A percentile compares a stretch with the other conserved stretches of the same genome.
Conservation (phyloP, 805 yeast species). For the Soucietia sequanensis region DNA sequence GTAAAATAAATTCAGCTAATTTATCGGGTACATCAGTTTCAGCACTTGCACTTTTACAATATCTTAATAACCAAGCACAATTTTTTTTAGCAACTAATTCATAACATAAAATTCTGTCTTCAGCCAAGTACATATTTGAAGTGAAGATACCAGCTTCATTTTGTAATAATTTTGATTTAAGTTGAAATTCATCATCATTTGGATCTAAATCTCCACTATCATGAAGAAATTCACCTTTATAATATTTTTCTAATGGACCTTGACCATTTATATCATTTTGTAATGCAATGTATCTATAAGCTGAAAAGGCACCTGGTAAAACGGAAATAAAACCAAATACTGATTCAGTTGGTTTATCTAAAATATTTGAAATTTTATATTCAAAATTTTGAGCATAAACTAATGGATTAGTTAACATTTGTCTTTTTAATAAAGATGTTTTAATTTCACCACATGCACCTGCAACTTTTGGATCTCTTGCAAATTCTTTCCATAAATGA, state of each 20-base stretch:
- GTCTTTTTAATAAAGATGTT: constrained; percentile 49
- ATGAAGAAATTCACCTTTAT: constrained; percentile 61
- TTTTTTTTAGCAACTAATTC: constrained; percentile 60
- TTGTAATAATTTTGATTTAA: constrained; percentile 33
- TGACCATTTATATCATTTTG: constrained; percentile 51
- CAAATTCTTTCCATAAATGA: constrained; percentile 63
- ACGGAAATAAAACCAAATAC: constrained; percentile 64
- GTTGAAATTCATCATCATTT: constrained; percentile 48
- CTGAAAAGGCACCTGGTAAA: constrained; percentile 69
- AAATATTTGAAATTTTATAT: constrained; percentile 63
- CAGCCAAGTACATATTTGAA: constrained; percentile 69
- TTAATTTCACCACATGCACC: constrained; percentile 76
- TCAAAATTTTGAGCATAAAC: constrained; percentile 68
- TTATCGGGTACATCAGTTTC: constrained; percentile 69
- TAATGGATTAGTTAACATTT: constrained; percentile 54
- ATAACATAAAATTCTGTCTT: constrained; percentile 65
- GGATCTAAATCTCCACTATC: constrained; percentile 60
- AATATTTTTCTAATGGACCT: constrained; percentile 64
- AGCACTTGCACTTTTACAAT: constrained; percentile 61
- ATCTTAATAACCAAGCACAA: constrained; percentile 60
- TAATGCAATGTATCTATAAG: constrained; percentile 58
- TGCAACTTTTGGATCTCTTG: constrained; percentile 56
- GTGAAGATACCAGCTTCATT: constrained; percentile 57
- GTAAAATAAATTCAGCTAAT: constrained; percentile 60
- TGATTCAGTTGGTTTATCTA: constrained; percentile 66